Base-by-base conservation (phyloP, 768 basidiomycete genomes). In the Hypholoma sublateritium region DNA sequence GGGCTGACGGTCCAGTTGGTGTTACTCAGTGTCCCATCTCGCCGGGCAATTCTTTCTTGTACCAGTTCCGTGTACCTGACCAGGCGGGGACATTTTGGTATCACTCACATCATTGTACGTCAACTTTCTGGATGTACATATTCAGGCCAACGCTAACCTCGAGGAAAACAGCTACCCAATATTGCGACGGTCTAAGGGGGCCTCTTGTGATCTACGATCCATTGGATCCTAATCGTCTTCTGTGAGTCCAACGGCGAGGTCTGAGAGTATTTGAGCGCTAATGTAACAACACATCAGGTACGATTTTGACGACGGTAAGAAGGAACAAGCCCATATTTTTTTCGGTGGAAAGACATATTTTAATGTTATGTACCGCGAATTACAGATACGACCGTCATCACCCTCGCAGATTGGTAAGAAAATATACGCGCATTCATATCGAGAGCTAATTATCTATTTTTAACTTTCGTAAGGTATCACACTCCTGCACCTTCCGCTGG, bases 141-240 rank as follows among this genome's bases (percentile, higher is more conserved):
- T 32, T 2, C 5, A 6, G 28, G 28, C 28, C 28, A 32, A 9
- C 28, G 5, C 28, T 32, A 32, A 32, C 28, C 28, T 32, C n/a
- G 9, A 2, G 28, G 9, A 32, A 32, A 32, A 32, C 9, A 69
- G 74, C 74, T 4, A 75, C 76, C 0, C 83, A 84, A 66, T 84
- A 84, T 54, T 85, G 83, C 47, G 83, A 85, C 58, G 83, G 82
- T 0, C 71, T 84, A n/a, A 68, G 82, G 47, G 82, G 82, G 0
- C 25, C 64, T 14, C 50, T 65, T 6, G 64, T 65, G 21, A 59
- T 65, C 19, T 65, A 65, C 28, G 72, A 75, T 17, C 68, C 66
- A 12, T 43, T 58, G 24, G 68, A 69, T 44, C 68, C 67, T 19
- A 62, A 69, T 47, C 62, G 56, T 25, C 19, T 42, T 32, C 41